Evolutionary conservation across 495 filamentous ascomycete genomes (phyloP).

Genomic region (Chlorociboria aeruginascens): DNA sequence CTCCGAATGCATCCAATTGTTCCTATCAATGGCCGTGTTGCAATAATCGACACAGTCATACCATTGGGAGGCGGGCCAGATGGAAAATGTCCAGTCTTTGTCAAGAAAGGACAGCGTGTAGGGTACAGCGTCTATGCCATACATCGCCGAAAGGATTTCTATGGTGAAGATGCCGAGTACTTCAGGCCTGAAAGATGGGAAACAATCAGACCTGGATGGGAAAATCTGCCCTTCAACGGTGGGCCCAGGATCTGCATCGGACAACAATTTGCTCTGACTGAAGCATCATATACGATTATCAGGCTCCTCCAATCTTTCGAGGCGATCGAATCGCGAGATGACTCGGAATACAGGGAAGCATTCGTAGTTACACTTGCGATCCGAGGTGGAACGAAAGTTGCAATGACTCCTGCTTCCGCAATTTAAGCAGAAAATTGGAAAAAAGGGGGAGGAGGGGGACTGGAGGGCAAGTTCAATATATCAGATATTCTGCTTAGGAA

Average conservation of each 20-base stretch:
- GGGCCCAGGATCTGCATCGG: conserved; percentile 32
- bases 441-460: no score
- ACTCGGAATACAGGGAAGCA: conserved; percentile 22
- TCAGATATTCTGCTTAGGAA: no score
- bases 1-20: conserved; percentile 15
- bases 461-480: neutral
- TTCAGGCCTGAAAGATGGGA: conserved; percentile 34
- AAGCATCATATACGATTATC: conserved; percentile 45
- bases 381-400: conserved; percentile 22
- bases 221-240: conserved; percentile 53
- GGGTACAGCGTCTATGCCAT: conserved; percentile 13
- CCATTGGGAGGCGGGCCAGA: conserved; percentile 39
- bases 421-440: no score
- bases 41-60: conserved; percentile 35
- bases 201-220: conserved; percentile 16
- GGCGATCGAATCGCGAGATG: conserved; percentile 33
- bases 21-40: conserved; percentile 37
- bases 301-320: conserved; percentile 51
- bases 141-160: conserved; percentile 17
- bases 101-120: conserved; percentile 25
- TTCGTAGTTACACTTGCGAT: conserved; percentile 20
- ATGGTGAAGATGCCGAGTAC: conserved; percentile 22
- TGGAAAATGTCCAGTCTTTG: conserved; percentile 34
- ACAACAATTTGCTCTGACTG: conserved; percentile 44
- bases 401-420: conserved; percentile 23